Base-by-base conservation (phyloP, 1,284 basidiomycete species). In the Cutaneotrichosporon dermatis region DNA sequence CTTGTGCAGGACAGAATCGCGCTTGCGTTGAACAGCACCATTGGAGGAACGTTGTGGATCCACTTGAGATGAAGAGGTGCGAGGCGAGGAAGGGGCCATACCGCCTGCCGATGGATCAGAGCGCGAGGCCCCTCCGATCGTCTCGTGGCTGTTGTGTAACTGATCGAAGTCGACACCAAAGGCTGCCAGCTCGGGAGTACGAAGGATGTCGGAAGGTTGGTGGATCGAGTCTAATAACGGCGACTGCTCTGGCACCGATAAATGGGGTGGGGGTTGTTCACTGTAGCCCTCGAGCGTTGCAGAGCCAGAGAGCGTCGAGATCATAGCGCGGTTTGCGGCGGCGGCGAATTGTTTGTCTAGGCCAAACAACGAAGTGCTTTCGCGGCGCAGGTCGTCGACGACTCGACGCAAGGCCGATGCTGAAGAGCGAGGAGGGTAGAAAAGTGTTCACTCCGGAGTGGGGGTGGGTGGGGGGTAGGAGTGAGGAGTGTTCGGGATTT, bases 1-100 rank as follows among this genome's bases (percentile, higher is more conserved):
- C 36, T 60, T 59, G 44, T 62, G 60, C 45, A 59, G 46, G 1
- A 49, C 25, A 25, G 25, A 25, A 39, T 59, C 53, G 7, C 52
- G 52, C 16, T 54, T 54, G 39, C 57, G 37, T 34, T 39, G 51
- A 11, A 49, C 46, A 12, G 46, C 8, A 36, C 34, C 10, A 49
- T 49, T 12, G 34, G 34, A 25, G 11, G 33, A 25, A 25, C 25
- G 25, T 25, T 25, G 25, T 25, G 25, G 25, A 40, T 49, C 46
- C 13, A 34, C 46, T 13, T 49, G 46, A 36, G 46, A 49, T 33
- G 34, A 34, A 33, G 46, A 34, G 46, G 46, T 36, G 46, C 33
- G 46, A 49, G 46, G 46, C 33, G 46, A 49, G 13, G 33, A 8
- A 49, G 46, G 46, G 34, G 9, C 34, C 46, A 35, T 49, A 12